Conservation (phyloP, 345 rosid species). For the Hevea brasiliensis region DNA sequence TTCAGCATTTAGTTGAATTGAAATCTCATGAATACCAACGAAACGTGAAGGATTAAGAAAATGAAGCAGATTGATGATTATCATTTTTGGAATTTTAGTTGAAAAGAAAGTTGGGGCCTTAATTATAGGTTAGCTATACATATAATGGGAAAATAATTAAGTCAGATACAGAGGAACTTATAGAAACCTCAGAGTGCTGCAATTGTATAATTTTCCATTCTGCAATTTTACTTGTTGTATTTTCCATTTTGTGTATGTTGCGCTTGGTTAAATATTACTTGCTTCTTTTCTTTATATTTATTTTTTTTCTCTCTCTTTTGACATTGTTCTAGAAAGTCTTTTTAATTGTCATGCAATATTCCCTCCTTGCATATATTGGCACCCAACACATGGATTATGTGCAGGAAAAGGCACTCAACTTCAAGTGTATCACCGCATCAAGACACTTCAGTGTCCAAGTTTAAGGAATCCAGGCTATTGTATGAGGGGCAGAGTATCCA, state of each 20-base stretch:
- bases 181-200: not conserved
- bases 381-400: not conserved
- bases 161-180: not conserved
- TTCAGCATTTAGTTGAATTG: not conserved
- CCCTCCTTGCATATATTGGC: not conserved
- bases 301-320: too few species aligned
- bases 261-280: not conserved
- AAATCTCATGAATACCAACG: not conserved
- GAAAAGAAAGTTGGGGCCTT: not conserved
- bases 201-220: not conserved
- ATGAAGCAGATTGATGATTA: not conserved
- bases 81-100: not conserved
- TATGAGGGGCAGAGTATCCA: constrained; percentile 78
- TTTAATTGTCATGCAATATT: not conserved
- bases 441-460: constrained; percentile 48
- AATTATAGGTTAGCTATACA: not conserved
- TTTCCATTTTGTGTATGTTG: not conserved
- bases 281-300: too few species aligned
- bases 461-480: constrained; percentile 60
- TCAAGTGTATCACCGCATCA: constrained; percentile 56
- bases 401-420: constrained; percentile 72
- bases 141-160: not conserved
- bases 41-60: not conserved
- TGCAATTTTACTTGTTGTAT: not conserved
- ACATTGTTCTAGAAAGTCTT: not conserved